A percentile compares a stretch with the other conserved stretches of the same genome.
Conservation (phyloP, 208 protist species). For the Phytomonas sp. region DNA sequence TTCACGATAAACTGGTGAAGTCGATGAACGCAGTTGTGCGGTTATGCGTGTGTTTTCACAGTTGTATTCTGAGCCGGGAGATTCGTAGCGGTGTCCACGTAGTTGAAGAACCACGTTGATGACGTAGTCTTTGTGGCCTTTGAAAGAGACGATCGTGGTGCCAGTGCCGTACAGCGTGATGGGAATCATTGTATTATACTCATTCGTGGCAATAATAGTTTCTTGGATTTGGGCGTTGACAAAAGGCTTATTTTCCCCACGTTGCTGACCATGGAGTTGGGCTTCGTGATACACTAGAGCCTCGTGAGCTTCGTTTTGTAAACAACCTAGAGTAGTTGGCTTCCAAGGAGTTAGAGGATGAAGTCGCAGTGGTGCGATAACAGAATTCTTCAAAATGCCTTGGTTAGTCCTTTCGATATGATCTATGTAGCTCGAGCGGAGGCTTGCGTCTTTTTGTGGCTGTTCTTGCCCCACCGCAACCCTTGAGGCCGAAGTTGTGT, state of each 20-base stretch:
- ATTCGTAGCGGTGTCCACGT: slow-evolving; percentile 32
- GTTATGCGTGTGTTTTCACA: slow-evolving; percentile 31
- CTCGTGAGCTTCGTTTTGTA: neutral
- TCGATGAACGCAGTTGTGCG: slow-evolving; percentile 23
- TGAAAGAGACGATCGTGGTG: slow-evolving; percentile 29
- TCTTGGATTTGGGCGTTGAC: neutral
- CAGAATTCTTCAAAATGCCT: neutral
- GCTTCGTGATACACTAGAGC: neutral
- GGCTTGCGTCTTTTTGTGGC: neutral
- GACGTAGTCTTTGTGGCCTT: slow-evolving; percentile 18
- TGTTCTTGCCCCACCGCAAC: neutral
- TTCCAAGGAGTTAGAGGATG: neutral
- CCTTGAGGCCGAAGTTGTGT: neutral
- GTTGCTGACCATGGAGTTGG: neutral
- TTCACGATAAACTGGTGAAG: neutral
- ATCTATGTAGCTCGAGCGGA: neutral
- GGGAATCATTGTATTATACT: slow-evolving; percentile 8
- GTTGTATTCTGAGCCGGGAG: slow-evolving; percentile 18
- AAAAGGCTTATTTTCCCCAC: slow-evolving; percentile 18
- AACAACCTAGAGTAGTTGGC: neutral
- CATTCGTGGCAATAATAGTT: slow-evolving; percentile 7
- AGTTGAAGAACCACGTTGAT: slow-evolving; percentile 43
- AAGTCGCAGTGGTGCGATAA: neutral
- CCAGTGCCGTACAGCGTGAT: slow-evolving; percentile 22
- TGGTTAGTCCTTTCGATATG: neutral